Conservation (phyloP, 2,329 filamentous ascomycete species). For the Claviceps monticola region DNA sequence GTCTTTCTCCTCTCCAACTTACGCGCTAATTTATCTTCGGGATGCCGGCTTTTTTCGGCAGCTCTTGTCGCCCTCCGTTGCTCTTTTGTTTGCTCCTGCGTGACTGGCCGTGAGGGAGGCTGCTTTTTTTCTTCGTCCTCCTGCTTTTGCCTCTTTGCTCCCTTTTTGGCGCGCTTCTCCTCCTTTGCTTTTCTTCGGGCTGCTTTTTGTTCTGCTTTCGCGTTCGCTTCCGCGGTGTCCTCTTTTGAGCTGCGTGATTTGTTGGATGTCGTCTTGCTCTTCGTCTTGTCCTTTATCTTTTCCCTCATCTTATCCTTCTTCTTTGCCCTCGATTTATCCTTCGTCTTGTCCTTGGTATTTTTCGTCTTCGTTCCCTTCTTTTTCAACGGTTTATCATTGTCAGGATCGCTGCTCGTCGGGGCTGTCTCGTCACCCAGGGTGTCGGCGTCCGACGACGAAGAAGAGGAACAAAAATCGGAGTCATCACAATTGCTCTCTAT, state of each 20-base stretch:
- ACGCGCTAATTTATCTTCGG: slow-evolving; percentile 13
- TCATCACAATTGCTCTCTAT: slow-evolving; percentile 11
- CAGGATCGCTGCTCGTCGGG: slow-evolving; percentile 10
- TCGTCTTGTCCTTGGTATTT: not conserved
- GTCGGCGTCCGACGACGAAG: slow-evolving; percentile 9
- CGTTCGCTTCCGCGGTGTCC: not conserved
- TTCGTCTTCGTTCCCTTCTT: not conserved
- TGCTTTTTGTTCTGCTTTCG: not conserved
- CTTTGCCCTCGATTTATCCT: slow-evolving; percentile 12
- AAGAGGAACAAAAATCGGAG: slow-evolving; percentile 5
- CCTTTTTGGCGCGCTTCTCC: slow-evolving; percentile 5
- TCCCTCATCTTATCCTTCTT: not conserved
- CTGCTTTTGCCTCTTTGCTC: slow-evolving; percentile 16
- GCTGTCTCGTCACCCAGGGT: slow-evolving; percentile 16
- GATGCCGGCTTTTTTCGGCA: slow-evolving; percentile 15
- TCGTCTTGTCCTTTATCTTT: not conserved
- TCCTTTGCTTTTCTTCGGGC: not conserved
- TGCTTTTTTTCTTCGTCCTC: not conserved
- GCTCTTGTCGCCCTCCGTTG: slow-evolving; percentile 24
- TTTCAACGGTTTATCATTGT: slow-evolving; percentile 13
- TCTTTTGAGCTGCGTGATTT: not conserved
- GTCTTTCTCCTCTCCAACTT: slow-evolving; percentile 10
- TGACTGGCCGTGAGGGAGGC: not conserved
- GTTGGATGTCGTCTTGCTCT: not conserved
- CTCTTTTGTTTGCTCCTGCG: slow-evolving; percentile 24